Evolutionary conservation across 345 rosid genomes (phyloP).

Genomic region (Viola odorata): DNA sequence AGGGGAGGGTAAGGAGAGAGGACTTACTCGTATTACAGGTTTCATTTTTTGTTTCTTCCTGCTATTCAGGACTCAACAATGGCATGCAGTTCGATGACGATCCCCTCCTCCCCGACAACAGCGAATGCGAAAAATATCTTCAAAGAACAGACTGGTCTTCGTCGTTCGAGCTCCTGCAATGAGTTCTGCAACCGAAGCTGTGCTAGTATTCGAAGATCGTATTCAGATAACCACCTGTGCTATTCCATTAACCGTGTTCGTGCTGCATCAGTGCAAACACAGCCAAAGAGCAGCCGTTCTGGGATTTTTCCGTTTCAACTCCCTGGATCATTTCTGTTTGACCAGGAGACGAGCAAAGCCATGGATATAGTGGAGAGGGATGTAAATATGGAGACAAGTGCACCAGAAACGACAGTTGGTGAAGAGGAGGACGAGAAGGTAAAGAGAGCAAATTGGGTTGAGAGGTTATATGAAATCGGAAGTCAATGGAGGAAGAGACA

Average conservation of each 20-base stretch:
- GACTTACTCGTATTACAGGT: background rate
- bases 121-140: conserved; percentile 23
- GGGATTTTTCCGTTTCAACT: conserved; percentile 58
- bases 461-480: conserved; percentile 58
- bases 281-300: conserved; percentile 52
- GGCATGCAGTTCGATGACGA: conserved; percentile 47
- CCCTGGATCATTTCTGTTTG: conserved; percentile 50
- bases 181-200: conserved; percentile 40
- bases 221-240: conserved; percentile 63
- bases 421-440: conserved; percentile 25
- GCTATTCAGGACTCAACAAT: conserved; percentile 18
- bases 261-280: conserved; percentile 44
- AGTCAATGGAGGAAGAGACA: conserved; percentile 46
- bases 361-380: conserved; percentile 23
- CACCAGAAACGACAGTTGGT: conserved; percentile 9
- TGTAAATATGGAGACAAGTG: conserved; percentile 14
- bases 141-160: conserved; percentile 47
- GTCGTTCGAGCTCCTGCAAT: conserved; percentile 47
- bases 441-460: conserved; percentile 70
- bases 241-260: conserved; percentile 27
- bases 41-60: background rate
- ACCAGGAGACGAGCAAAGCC: conserved; percentile 44
- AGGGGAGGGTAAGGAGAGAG: background rate
- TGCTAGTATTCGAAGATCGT: conserved; percentile 45
- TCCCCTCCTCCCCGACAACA: conserved; percentile 40